Base-by-base conservation (phyloP, 2,329 filamentous ascomycete genomes). In the Venturia aucupariae region DNA sequence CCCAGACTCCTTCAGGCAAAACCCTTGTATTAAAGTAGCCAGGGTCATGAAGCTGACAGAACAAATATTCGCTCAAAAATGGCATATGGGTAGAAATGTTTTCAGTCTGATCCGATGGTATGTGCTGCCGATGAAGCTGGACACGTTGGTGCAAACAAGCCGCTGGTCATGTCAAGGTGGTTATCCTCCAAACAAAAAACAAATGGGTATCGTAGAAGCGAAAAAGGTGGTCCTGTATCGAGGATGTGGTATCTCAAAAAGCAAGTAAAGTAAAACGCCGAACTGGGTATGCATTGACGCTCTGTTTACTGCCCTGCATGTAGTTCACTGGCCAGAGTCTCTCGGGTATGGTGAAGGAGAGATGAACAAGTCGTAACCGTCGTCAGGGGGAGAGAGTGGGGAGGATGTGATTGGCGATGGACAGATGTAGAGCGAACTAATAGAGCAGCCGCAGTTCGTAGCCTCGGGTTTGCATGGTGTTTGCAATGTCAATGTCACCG, bases 401-500 rank as follows among this genome's bases (percentile, higher is more conserved):
- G 41, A 8, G 32, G 3, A n/a, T n/a, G 62, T 27, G 1, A 42
- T 10, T 15, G 15, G 4, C 13, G 42, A 8, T 35, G 8, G 2
- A 57, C 2, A 17, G 11, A 51, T n/a, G 30, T 10, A 17, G 22
- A 35, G 32, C n/a, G 17, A 19, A 1, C 30, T 63, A 81, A 71
- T 77, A 81, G 65, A 79, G 74, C 65, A 81, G 75, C 65, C 77
- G 77, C 64, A 81, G 75, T 72, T 81, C 79, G 69, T 80, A 81
- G 57, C 78, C 77, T 59, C 74, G 75, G 54, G 77, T 76, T 68
- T 75, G 73, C 51, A 77, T 72, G 66, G 78, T 79, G 68, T 79
- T 74, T 11, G 74, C 68, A 24, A 77, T 74, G 54, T 73, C 69
- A 42, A 81, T 71, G 64, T 81, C 78, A 68, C 78, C 78, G 68